These are phyloP conservation scores for Orychophragmus violaceus DNA, from an alignment of 345 rosid species.

Conservation along the genomic window DNA sequence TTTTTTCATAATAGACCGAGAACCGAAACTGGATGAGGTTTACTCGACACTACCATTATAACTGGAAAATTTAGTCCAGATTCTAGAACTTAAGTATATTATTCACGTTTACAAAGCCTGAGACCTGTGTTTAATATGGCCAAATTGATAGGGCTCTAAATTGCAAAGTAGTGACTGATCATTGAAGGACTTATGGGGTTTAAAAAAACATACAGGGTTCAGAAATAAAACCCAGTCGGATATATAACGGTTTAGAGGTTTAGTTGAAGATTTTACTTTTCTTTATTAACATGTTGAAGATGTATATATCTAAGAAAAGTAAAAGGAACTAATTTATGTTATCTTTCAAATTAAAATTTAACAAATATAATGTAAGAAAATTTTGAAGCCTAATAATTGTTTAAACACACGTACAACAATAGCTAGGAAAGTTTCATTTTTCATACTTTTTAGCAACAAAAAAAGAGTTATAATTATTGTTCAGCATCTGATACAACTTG, in stretches of 20 bases:
- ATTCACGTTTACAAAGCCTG: neutral
- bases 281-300: neutral
- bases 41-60: neutral
- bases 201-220: neutral
- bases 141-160: neutral
- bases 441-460: neutral
- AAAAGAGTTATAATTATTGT: too few species aligned
- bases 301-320: neutral
- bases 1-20: neutral
- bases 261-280: neutral
- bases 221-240: neutral
- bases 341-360: neutral
- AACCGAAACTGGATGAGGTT: neutral
- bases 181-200: neutral
- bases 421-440: neutral
- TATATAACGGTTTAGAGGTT: neutral
- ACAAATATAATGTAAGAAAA: neutral
- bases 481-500: conserved; percentile 12
- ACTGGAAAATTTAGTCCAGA: neutral
- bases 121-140: neutral
- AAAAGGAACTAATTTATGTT: neutral
- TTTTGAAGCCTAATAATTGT: neutral
- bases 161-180: neutral
- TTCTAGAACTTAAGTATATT: neutral
- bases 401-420: neutral